phyloP scores from a whole-genome alignment of 208 protist species.

The Crithidia bombi region DNA sequence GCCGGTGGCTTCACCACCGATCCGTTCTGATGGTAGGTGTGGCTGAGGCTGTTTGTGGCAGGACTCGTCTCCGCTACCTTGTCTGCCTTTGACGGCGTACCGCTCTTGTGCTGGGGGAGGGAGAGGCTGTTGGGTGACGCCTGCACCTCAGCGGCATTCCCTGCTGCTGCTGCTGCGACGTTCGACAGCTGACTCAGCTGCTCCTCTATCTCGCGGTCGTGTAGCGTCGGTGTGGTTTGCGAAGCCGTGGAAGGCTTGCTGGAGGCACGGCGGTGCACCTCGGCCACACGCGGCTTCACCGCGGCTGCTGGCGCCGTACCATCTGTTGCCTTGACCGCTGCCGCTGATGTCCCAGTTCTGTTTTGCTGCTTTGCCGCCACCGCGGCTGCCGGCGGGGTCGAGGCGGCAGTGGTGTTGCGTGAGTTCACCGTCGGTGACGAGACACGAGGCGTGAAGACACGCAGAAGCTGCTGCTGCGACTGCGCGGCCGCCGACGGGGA shows the following conservation, averaged over 20 bases:
- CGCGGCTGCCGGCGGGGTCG: not conserved
- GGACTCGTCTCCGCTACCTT: not conserved
- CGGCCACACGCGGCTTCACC: slow-evolving; percentile 17
- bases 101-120: not conserved
- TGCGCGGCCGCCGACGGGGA: not conserved
- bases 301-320: not conserved
- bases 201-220: not conserved
- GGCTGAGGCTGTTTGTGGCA: not conserved
- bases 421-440: slow-evolving; percentile 10
- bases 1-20: not conserved
- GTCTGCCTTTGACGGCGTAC: slow-evolving; percentile 1
- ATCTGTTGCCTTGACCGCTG: not conserved
- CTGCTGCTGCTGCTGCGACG: not conserved
- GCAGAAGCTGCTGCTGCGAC: slow-evolving; percentile 9
- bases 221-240: not conserved
- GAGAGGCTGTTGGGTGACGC: slow-evolving; percentile 2
- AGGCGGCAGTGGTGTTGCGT: slow-evolving; percentile 12
- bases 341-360: not conserved
- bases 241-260: not conserved
- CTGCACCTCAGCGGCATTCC: not conserved
- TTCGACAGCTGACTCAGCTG: not conserved
- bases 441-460: slow-evolving; percentile 20
- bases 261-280: slow-evolving; percentile 22
- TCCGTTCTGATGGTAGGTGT: slow-evolving; percentile 20
- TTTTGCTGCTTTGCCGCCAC: not conserved